A percentile compares a stretch with the other conserved stretches of the same genome.
Evolutionary conservation across 2,329 filamentous ascomycete species (phyloP).

Genomic region (Esteya vermicola): DNA sequence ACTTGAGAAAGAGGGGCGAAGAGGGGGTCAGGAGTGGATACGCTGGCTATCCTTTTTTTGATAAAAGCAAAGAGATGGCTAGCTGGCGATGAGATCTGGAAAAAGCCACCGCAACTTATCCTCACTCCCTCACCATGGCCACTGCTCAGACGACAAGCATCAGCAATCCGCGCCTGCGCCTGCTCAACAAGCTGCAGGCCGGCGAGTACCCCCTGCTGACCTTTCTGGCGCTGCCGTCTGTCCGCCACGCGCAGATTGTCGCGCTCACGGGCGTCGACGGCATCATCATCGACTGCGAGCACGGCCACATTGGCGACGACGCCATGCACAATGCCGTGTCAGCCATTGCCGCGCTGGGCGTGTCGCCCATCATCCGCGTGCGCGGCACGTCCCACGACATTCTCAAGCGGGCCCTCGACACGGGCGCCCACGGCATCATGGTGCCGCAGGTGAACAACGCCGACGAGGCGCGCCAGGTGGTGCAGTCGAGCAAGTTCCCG

Average conservation of each 20-base stretch:
- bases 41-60: too few relatives aligned
- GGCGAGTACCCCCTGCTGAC: slow-evolving; percentile 26
- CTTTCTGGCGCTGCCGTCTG: slow-evolving; percentile 31
- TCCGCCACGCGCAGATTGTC: slow-evolving; percentile 33
- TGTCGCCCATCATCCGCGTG: slow-evolving; percentile 26
- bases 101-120: background rate
- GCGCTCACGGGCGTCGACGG: slow-evolving; percentile 32
- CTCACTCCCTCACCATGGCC: too few relatives aligned
- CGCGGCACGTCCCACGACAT: slow-evolving; percentile 25
- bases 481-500: slow-evolving; percentile 35
- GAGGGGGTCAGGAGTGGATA: too few relatives aligned
- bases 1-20: too few relatives aligned
- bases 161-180: slow-evolving; percentile 4
- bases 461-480: slow-evolving; percentile 29
- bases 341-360: slow-evolving; percentile 32
- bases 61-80: too few relatives aligned
- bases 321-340: slow-evolving; percentile 40
- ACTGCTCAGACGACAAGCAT: slow-evolving; percentile 13
- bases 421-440: slow-evolving; percentile 34
- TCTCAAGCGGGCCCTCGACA: slow-evolving; percentile 35
- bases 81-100: too few relatives aligned
- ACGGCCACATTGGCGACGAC: slow-evolving; percentile 35
- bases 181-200: slow-evolving; percentile 18
- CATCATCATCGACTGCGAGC: slow-evolving; percentile 37
- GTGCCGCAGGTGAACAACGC: slow-evolving; percentile 31